Percentiles rank a stretch among this genome's conserved stretches.
Conservation (phyloP, 2,329 filamentous ascomycete genomes). For the Colletotrichum zoysiae region DNA sequence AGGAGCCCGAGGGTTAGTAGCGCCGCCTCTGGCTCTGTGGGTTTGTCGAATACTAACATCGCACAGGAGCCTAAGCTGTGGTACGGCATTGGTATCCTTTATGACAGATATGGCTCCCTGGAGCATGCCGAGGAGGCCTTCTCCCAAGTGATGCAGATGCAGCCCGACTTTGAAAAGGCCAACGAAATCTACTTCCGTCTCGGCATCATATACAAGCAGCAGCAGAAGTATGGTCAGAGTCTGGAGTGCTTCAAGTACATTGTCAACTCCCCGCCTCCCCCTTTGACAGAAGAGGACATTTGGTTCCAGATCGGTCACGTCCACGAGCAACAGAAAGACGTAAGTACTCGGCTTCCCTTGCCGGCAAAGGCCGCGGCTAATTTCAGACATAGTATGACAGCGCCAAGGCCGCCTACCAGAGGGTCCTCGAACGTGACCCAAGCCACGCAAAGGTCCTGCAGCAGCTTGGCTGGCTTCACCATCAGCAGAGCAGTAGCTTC, state of each 20-base stretch:
- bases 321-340: conserved; percentile 98
- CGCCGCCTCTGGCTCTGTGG: conserved; percentile 9
- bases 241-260: conserved; percentile 99
- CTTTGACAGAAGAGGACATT: conserved; percentile 96
- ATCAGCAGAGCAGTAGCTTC: conserved; percentile 94
- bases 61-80: conserved; percentile 91
- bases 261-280: conserved; percentile 89
- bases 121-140: conserved; percentile 99
- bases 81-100: conserved; percentile 98
- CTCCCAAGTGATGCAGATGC: conserved; percentile 98
- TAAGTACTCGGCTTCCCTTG: conserved; percentile 62
- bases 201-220: conserved; percentile 99
- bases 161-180: conserved; percentile 96
- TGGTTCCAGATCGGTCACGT: conserved; percentile 99
- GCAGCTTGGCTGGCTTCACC: conserved; percentile 96
- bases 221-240: conserved; percentile 92
- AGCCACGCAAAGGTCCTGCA: conserved; percentile 98
- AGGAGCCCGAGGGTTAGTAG: conserved; percentile 86
- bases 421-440: conserved; percentile 93
- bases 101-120: conserved; percentile 94
- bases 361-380: conserved; percentile 50
- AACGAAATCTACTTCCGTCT: conserved; percentile 99
- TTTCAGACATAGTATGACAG: conserved; percentile 80
- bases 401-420: conserved; percentile 91
- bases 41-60: conserved; percentile 40